Evolutionary conservation across 352 stramenopile species (phyloP).

Genomic region (Pythium phragmiticola): DNA sequence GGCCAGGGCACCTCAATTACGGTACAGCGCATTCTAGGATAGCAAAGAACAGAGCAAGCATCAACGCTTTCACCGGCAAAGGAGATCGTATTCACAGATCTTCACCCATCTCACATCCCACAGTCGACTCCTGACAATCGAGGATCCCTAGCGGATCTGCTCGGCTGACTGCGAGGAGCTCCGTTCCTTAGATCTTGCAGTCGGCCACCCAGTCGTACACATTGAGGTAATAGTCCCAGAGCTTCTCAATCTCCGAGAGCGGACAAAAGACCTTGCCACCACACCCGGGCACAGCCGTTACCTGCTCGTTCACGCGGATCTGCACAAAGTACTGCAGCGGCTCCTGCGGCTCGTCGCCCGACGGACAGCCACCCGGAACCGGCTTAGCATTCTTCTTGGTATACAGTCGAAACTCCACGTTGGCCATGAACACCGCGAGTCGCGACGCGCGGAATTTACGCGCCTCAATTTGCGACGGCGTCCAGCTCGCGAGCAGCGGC

Average conservation of each 20-base stretch:
- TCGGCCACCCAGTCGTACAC: slow-evolving; percentile 26
- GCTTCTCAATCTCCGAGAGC: slow-evolving; percentile 24
- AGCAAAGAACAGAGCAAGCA: no score
- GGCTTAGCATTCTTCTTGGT: not conserved
- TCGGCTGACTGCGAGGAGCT: no score
- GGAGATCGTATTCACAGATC: no score
- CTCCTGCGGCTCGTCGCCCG: slow-evolving; percentile 1
- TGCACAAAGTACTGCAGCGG: slow-evolving; percentile 26
- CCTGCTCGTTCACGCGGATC: slow-evolving; percentile 31
- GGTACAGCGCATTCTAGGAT: no score
- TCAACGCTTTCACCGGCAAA: no score
- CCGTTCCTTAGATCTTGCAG: slow-evolving; percentile 17
- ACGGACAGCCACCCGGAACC: not conserved
- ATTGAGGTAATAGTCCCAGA: slow-evolving; percentile 26
- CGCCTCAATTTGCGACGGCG: slow-evolving; percentile 8
- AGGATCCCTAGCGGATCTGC: no score
- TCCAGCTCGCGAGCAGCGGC: slow-evolving; percentile 13
- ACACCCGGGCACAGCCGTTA: slow-evolving; percentile 25
- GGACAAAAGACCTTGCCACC: slow-evolving; percentile 24
- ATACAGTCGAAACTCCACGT: slow-evolving; percentile 32
- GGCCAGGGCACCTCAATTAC: no score
- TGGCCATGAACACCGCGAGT: slow-evolving; percentile 22
- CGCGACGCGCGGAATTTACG: slow-evolving; percentile 26
- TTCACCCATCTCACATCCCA: no score
- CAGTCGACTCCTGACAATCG: no score